These are phyloP conservation scores for Circinella umbellata DNA, from an alignment of 371 early-diverging fungal species.

Conservation along the genomic window DNA sequence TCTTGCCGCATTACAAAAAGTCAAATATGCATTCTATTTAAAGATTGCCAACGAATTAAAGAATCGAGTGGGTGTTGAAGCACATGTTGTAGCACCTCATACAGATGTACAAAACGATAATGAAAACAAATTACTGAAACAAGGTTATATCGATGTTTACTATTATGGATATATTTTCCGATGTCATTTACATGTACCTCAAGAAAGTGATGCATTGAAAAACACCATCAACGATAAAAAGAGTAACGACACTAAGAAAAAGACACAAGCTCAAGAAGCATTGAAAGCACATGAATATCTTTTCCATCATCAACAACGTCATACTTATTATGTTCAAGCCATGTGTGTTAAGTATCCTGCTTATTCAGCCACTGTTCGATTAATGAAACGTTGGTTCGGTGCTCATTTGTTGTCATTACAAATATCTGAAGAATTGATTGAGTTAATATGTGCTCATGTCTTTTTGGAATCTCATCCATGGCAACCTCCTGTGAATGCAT, in stretches of 20 bases:
- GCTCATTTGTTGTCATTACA: slow-evolving; percentile 73
- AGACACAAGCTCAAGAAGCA: slow-evolving; percentile 40
- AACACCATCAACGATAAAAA: slow-evolving; percentile 55
- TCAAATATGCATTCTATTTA: slow-evolving; percentile 88
- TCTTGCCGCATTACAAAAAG: slow-evolving; percentile 82
- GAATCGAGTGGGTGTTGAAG: slow-evolving; percentile 48
- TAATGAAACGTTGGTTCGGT: slow-evolving; percentile 88
- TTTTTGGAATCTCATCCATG: slow-evolving; percentile 72
- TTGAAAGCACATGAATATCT: slow-evolving; percentile 51
- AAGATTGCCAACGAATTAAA: slow-evolving; percentile 64
- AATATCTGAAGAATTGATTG: slow-evolving; percentile 65
- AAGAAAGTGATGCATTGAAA: slow-evolving; percentile 69
- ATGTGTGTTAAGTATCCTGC: slow-evolving; percentile 71
- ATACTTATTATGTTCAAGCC: slow-evolving; percentile 73
- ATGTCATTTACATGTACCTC: slow-evolving; percentile 74
- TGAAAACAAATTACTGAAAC: slow-evolving; percentile 50
- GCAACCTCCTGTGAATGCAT: slow-evolving; percentile 59
- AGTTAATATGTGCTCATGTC: slow-evolving; percentile 62
- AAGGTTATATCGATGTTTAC: slow-evolving; percentile 73
- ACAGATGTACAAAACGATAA: slow-evolving; percentile 38
- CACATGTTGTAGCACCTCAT: slow-evolving; percentile 36
- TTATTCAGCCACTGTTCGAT: slow-evolving; percentile 72
- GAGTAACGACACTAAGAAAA: slow-evolving; percentile 42
- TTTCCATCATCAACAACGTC: slow-evolving; percentile 62
- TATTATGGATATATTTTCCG: slow-evolving; percentile 76